phyloP scores from a whole-genome alignment of 2,329 filamentous ascomycete genomes.

The Fusarium xylarioides region DNA sequence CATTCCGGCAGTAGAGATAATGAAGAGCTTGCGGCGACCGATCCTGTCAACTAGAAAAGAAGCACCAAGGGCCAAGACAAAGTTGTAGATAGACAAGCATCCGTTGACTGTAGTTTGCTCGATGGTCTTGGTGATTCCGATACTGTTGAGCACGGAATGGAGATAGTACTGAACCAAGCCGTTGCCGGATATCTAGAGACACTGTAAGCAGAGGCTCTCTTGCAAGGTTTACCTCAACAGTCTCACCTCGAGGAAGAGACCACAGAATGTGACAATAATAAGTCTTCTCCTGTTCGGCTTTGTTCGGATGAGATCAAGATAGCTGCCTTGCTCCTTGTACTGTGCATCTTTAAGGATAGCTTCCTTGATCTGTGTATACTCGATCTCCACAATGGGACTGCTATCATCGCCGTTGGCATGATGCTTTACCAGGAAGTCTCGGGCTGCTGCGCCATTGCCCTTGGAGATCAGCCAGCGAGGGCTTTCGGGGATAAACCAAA shows the following conservation, averaged over 20 bases:
- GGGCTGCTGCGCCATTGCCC: not conserved
- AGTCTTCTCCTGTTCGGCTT: not conserved
- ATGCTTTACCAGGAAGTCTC: not conserved
- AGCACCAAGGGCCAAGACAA: conserved; percentile 48
- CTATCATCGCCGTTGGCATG: not conserved
- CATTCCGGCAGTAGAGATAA: conserved; percentile 17
- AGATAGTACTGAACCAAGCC: conserved; percentile 44
- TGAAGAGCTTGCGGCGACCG: conserved; percentile 18
- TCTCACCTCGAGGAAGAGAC: not conserved
- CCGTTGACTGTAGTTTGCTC: conserved; percentile 43
- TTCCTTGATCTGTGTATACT: not conserved
- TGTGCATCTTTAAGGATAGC: not conserved
- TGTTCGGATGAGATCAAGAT: not conserved
- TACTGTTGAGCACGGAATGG: conserved; percentile 48
- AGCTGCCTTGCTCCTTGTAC: not conserved
- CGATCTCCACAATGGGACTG: not conserved
- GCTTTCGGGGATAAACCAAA: not conserved
- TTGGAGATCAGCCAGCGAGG: not conserved
- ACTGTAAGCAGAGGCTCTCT: not conserved
- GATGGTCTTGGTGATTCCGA: conserved; percentile 50
- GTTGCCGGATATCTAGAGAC: not conserved
- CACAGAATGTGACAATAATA: not conserved
- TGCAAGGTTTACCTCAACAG: rapidly evolving
- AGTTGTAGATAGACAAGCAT: conserved; percentile 44
- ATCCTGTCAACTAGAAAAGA: conserved; percentile 38